Evolutionary conservation across 2,329 filamentous ascomycete species (phyloP).

Genomic region (Talaromyces sp.): DNA sequence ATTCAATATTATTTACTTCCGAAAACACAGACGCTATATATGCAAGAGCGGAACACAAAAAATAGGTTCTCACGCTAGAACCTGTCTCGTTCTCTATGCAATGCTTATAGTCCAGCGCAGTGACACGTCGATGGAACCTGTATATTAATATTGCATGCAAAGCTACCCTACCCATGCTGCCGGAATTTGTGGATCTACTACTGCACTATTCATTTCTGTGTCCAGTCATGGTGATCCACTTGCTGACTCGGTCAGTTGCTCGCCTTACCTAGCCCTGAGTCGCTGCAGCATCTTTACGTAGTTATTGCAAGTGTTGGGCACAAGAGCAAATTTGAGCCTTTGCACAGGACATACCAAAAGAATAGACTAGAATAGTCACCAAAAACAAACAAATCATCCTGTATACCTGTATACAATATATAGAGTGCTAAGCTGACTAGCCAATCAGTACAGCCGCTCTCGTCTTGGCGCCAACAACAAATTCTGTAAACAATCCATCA

Average conservation of each 20-base stretch:
- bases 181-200: neutral
- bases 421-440: neutral
- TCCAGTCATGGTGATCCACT: neutral
- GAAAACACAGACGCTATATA: no score
- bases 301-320: neutral
- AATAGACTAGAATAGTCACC: neutral
- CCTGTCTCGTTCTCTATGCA: neutral
- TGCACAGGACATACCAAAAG: neutral
- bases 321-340: neutral
- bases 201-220: neutral
- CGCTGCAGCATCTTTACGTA: no score
- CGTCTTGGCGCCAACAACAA: neutral
- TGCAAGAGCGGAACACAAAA: neutral
- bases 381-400: neutral
- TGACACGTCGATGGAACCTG: no score
- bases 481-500: neutral
- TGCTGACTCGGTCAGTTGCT: neutral
- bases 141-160: no score
- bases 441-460: no score
- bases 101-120: no score
- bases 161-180: neutral
- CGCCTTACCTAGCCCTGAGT: no score
- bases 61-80: neutral
- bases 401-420: no score
- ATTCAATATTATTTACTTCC: neutral